Evolutionary conservation across 2,329 filamentous ascomycete species (phyloP).

Genomic region (Verticillium isaacii): DNA sequence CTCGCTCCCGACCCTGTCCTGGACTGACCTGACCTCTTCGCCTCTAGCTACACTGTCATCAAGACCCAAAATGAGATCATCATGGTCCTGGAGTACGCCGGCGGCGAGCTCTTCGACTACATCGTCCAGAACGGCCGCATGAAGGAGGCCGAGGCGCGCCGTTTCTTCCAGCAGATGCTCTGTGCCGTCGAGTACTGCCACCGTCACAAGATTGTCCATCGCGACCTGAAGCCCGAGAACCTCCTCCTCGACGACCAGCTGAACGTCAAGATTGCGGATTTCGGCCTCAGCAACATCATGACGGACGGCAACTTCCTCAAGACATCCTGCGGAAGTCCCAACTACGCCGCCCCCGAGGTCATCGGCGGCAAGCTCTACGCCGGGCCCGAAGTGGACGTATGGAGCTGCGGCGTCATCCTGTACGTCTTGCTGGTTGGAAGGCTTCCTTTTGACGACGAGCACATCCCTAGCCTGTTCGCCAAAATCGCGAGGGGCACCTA

Average conservation of each 20-base stretch:
- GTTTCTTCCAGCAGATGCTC: constrained; percentile 98
- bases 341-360: constrained; percentile 96
- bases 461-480: constrained; percentile 94
- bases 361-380: constrained; percentile 98
- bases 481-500: constrained; percentile 96
- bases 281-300: constrained; percentile 99
- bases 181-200: constrained; percentile 99
- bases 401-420: constrained; percentile 91
- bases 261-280: constrained; percentile 99
- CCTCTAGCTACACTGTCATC: constrained; percentile 81
- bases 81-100: constrained; percentile 98
- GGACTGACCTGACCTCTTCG: not conserved
- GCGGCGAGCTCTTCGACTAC: constrained; percentile 95
- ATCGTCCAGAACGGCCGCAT: constrained; percentile 92
- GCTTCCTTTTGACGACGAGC: constrained; percentile 95
- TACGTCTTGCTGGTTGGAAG: constrained; percentile 78
- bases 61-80: constrained; percentile 93
- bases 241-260: constrained; percentile 89
- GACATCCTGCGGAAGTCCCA: constrained; percentile 96
- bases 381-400: constrained; percentile 95
- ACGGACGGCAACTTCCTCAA: constrained; percentile 98
- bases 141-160: constrained; percentile 85
- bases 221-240: constrained; percentile 96
- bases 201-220: constrained; percentile 96
- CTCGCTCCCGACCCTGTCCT: not conserved